Base-by-base conservation (phyloP, 257 asterid genomes). In the Nicotiana tabacum region DNA sequence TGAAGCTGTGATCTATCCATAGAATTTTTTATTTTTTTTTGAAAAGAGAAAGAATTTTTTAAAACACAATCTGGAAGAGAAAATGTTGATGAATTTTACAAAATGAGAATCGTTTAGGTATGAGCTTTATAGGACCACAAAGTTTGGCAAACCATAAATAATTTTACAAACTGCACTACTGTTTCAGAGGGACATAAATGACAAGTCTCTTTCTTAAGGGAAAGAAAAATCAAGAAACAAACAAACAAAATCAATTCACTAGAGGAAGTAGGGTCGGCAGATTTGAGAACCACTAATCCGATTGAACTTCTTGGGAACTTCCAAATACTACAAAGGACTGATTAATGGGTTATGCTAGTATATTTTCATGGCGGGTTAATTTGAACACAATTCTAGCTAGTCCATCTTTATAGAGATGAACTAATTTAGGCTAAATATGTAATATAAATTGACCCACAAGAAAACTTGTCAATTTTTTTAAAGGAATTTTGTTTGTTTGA, bases 1-100 rank as follows among this genome's bases (percentile, higher is more conserved):
- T 86, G 89, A 39, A 70, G 89, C 12, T 86, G 78, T 39, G 77
- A 24, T 66, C 9, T 37, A 4, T 72, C 82, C 82, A 82, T 72
- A 30, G 4, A 16, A 5, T 11, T 18, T 10, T 3, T 12, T 9
- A 21, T 21, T 21, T 35, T n/a, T 7, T 18, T 6, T 21, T 24
- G 27, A 24, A 5, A 30, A 72, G 6, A 51, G 30, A 27, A 5
- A 17, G 18, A 13, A 48, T 0, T 56, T 17, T 16, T 13, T 55
- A 55, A 15, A 55, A 13, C n/a, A 55, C 60, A 3, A 17, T 16
- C 2, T 4, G 32, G 29, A 69, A 21, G n/a, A 27, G 33, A 70
- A 48, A 43, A 69, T 46, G 37, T 11, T 21, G 78, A 37, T 69
- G 77, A 68, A 21, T 39, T 10, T 70, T 70, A 70, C 58, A 21